A percentile compares a stretch with the other conserved stretches of the same genome.
These are phyloP conservation scores for Whalleya microplaca DNA, from an alignment of 2,329 filamentous ascomycete genomes.

Conservation along the genomic window DNA sequence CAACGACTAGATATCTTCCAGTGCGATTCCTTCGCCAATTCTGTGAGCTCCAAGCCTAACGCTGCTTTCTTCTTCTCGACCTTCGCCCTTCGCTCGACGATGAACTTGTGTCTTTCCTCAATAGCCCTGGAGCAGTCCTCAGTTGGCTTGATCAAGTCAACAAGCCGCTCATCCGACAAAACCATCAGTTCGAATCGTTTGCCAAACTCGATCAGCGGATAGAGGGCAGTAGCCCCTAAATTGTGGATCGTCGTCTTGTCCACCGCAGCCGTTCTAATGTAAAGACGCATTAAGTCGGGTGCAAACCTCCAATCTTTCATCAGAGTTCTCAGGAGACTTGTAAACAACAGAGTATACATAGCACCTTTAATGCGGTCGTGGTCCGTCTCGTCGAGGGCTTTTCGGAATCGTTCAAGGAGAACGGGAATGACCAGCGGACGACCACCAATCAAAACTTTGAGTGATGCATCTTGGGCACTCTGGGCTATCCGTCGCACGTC, in stretches of 20 bases:
- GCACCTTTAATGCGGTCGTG: constrained; percentile 93
- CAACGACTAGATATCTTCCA: constrained; percentile 96
- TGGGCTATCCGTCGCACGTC: constrained; percentile 96
- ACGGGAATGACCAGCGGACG: constrained; percentile 87
- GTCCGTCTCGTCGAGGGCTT: constrained; percentile 78
- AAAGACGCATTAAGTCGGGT: constrained; percentile 84
- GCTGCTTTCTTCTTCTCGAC: constrained; percentile 85
- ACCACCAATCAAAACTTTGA: constrained; percentile 88
- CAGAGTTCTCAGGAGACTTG: constrained; percentile 84
- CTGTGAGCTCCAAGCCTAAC: constrained; percentile 80
- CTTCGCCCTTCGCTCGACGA: constrained; percentile 72
- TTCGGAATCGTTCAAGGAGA: constrained; percentile 77
- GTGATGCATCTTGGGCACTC: constrained; percentile 86
- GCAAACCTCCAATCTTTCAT: constrained; percentile 94
- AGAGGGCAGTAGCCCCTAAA: constrained; percentile 78
- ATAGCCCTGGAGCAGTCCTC: constrained; percentile 67
- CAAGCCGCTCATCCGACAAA: constrained; percentile 71
- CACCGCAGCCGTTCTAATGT: constrained; percentile 85
- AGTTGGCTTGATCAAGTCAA: constrained; percentile 72
- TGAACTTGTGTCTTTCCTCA: constrained; percentile 69
- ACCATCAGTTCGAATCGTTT: constrained; percentile 86
- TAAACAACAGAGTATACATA: constrained; percentile 88
- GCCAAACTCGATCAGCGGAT: constrained; percentile 89
- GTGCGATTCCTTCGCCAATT: constrained; percentile 77
- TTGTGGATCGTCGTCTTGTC: constrained; percentile 96